Conservation (phyloP, 73 alveolate genomes). For the Paramecium caudatum region DNA sequence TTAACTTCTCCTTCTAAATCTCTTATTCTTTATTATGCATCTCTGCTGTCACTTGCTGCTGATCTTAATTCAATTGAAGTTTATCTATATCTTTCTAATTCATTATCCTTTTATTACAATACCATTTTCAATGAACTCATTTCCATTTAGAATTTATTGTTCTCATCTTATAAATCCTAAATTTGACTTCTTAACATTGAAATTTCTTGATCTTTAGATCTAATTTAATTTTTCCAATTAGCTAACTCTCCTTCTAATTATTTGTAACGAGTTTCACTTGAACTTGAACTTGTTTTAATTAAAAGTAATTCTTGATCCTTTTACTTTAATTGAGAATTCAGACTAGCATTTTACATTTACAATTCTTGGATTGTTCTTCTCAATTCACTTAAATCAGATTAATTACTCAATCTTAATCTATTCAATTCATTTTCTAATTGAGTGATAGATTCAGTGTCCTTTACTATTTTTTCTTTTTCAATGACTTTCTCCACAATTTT, state of each 20-base stretch:
- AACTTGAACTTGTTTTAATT: slow-evolving; percentile 23
- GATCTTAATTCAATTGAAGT: slow-evolving; percentile 26
- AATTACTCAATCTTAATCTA: background rate
- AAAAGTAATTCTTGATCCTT: slow-evolving; percentile 8
- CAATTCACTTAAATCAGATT: slow-evolving; percentile 10
- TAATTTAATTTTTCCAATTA: slow-evolving; percentile 30
- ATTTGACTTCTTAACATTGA: slow-evolving; percentile 5
- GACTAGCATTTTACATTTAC: background rate
- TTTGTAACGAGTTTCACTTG: background rate
- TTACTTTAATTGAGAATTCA: slow-evolving; percentile 22
- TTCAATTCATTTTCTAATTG: slow-evolving; percentile 39
- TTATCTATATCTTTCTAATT: slow-evolving; percentile 32
- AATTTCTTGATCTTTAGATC: slow-evolving; percentile 15
- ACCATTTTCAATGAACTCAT: background rate
- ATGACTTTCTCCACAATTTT: slow-evolving; percentile 37
- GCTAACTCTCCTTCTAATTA: background rate
- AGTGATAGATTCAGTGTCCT: slow-evolving; percentile 38
- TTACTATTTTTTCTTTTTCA: slow-evolving; percentile 39
- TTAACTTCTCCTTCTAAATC: slow-evolving; percentile 6
- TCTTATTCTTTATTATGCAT: slow-evolving; percentile 12
- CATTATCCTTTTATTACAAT: background rate
- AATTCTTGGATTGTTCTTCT: slow-evolving; percentile 14
- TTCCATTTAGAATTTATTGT: slow-evolving; percentile 5
- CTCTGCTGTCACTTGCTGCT: slow-evolving; percentile 37
- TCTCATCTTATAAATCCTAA: slow-evolving; percentile 7